A percentile compares a stretch with the other conserved stretches of the same genome.
Evolutionary conservation across 257 asterid species (phyloP).

Genomic region (Solanum piurae): DNA sequence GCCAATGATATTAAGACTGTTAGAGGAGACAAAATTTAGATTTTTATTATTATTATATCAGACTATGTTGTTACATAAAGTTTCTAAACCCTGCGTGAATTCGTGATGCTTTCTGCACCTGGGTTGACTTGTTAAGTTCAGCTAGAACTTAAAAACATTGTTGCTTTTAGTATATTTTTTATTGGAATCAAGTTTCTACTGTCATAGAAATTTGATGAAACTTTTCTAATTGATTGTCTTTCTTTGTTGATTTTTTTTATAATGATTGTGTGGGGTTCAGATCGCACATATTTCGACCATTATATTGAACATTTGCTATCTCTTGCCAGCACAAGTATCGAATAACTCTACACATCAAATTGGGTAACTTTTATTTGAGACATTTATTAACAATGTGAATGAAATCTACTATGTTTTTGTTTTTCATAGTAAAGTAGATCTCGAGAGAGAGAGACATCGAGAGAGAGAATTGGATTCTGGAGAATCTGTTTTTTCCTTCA

Average conservation of each 20-base stretch:
- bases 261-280: no score
- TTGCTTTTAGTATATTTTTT: no score
- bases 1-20: background rate
- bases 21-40: no score
- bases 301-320: no score
- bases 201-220: background rate
- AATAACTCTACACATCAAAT: no score
- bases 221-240: background rate
- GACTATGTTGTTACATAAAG: background rate
- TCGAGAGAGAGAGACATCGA: background rate
- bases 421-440: background rate
- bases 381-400: no score
- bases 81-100: no score
- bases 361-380: no score
- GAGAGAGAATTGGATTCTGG: background rate
- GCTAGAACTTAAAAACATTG: no score
- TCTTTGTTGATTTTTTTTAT: background rate
- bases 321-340: no score
- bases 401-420: background rate
- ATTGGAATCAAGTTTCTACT: background rate
- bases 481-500: background rate
- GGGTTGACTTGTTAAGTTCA: background rate
- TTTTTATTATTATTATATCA: background rate
- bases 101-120: no score
- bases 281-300: no score